Evolutionary conservation across 1,284 basidiomycete genomes (phyloP), one percentile per base, ranked within the genome.

Genomic region (Microbotryum violaceum): DNA sequence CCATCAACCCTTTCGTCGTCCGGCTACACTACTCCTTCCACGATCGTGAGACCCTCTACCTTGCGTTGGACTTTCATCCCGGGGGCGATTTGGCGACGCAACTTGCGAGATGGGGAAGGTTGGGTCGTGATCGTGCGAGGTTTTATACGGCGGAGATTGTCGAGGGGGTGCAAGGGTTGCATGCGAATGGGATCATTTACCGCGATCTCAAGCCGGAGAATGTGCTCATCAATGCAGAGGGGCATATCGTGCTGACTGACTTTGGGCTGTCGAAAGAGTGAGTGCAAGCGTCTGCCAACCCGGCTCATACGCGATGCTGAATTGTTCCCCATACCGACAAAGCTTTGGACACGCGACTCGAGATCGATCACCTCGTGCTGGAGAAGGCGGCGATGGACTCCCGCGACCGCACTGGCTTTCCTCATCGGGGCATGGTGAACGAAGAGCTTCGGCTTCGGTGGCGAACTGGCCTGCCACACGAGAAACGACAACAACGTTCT

Each of bases 81-180:
- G 93, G 93, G 49, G 93, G 94, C 57, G 94, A 97, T 76, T 82
- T 97, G 49, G 93, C 93, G 9, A 97, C 93, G 16, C 93, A 97
- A 76, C 85, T 97, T 65, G 91, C 91, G 56, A 83, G 91, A 49
- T 93, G 91, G 88, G 92, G 93, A 16, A 82, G 90, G 55, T 79
- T 97, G 18, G 92, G 92, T 1, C 84, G 89, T 25, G 90, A 96
- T 73, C 84, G 92, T 45, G 91, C 93, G 5, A 81, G 94, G 49
- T 97, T 97, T 77, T 97, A 97, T 72, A 90, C 91, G 27, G 89
- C 89, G 20, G 94, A 97, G 76, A 94, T 97, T 64, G 90, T 91
- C 16, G 91, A 96, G 70, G 93, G 92, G 53, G 85, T 94, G 29
- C 90, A 94, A 77, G 89, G 91, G 45, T 80, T 97, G 14, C 90